A percentile compares a stretch with the other conserved stretches of the same genome.
Conservation (phyloP, 352 stramenopile genomes). For the Pythium periplocum region DNA sequence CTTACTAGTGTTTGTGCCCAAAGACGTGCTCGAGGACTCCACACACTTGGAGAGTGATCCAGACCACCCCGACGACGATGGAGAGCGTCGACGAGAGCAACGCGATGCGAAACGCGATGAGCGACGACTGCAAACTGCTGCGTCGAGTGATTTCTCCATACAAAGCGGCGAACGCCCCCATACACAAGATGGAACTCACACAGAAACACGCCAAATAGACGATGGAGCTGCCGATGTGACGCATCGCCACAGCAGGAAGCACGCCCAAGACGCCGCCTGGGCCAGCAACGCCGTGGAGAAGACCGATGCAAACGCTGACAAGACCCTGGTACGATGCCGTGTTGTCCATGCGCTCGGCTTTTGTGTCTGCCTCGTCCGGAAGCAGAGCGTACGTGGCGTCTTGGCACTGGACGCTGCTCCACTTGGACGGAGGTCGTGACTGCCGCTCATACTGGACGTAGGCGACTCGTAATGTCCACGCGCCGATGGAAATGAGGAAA, state of each 20-base stretch:
- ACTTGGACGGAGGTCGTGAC: conserved; percentile 29
- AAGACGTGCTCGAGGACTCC: conserved; percentile 67
- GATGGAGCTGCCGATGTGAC: conserved; percentile 23
- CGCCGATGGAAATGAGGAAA: conserved; percentile 56
- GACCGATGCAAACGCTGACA: conserved; percentile 42
- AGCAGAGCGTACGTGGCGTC: conserved; percentile 50
- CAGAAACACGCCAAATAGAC: conserved; percentile 88
- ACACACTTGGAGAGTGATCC: conserved; percentile 60
- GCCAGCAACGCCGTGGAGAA: conserved; percentile 86
- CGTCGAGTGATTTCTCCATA: conserved; percentile 69
- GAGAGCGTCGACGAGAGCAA: conserved; percentile 50
- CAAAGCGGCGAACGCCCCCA: conserved; percentile 80
- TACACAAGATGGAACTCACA: conserved; percentile 75
- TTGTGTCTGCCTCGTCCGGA: conserved; percentile 1
- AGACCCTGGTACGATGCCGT: conserved; percentile 5
- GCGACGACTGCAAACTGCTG: conserved; percentile 15
- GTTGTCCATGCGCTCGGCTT: conserved; percentile 8
- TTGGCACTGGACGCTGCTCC: conserved; percentile 48
- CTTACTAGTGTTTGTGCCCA: conserved; percentile 16
- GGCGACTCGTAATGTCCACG: conserved; percentile 44
- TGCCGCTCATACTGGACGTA: conserved; percentile 25
- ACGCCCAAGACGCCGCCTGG: conserved; percentile 75
- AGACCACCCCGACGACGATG: conserved; percentile 52
- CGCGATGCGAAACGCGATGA: conserved; percentile 40
- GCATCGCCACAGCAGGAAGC: conserved; percentile 78